A percentile compares a stretch with the other conserved stretches of the same genome.
phyloP scores from a whole-genome alignment of 257 asterid species.

The Primulina tabacum region DNA sequence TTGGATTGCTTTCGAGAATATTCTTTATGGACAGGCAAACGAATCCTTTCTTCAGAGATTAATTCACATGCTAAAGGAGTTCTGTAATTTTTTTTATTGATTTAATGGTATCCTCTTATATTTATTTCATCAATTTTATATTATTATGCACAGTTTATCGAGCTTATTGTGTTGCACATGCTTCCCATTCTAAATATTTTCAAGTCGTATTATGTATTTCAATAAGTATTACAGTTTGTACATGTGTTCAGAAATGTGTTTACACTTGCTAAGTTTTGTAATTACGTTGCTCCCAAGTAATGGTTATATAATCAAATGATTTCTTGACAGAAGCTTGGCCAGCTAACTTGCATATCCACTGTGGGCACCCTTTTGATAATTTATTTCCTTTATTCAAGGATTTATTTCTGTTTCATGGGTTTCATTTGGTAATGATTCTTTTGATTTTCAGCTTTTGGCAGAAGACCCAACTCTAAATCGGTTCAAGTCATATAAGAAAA shows the following conservation, averaged over 20 bases:
- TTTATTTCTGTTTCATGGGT: constrained; percentile 7
- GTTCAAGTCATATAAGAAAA: constrained; percentile 64
- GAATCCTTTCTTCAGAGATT: neutral
- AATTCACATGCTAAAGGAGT: neutral
- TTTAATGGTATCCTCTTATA: too few species aligned
- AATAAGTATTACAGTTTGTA: too few species aligned
- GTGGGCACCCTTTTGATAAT: neutral
- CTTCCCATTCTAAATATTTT: neutral
- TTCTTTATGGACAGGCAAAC: neutral
- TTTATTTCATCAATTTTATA: too few species aligned
- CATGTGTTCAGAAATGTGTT: neutral
- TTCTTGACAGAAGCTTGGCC: neutral
- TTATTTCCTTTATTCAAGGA: neutral
- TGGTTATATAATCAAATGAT: neutral
- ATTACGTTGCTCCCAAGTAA: neutral
- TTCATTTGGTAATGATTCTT: constrained; percentile 12
- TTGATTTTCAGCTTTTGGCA: constrained; percentile 66
- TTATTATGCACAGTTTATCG: neutral
- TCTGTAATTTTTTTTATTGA: neutral
- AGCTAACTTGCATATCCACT: neutral
- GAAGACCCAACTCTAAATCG: constrained; percentile 59
- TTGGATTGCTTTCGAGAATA: neutral
- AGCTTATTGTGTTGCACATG: too few species aligned
- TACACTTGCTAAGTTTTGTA: neutral
- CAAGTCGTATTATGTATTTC: too few species aligned